Conservation (phyloP, 2,329 filamentous ascomycete genomes). For the Fusarium haematococcum region DNA sequence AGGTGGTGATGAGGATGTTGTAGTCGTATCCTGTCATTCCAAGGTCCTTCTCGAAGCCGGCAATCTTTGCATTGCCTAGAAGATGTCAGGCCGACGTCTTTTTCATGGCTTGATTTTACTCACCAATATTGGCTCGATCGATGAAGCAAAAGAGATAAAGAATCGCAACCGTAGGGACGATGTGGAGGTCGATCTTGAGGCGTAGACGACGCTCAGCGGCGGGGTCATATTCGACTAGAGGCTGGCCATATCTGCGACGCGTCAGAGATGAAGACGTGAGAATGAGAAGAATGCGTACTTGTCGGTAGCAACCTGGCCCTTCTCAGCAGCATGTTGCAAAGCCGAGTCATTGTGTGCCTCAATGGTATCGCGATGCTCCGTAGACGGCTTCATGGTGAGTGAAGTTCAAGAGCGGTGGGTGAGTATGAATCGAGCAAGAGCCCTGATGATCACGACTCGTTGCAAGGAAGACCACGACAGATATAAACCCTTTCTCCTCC, state of each 20-base stretch:
- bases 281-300: neutral
- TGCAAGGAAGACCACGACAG: neutral
- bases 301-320: conserved; percentile 1
- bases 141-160: conserved; percentile 76
- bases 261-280: neutral
- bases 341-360: neutral
- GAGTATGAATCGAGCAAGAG: neutral
- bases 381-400: neutral
- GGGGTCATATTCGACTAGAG: conserved; percentile 25
- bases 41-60: conserved; percentile 31
- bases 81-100: neutral
- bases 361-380: conserved; percentile 1
- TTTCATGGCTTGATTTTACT: neutral
- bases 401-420: neutral
- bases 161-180: conserved; percentile 69
- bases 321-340: conserved; percentile 5
- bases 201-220: conserved; percentile 51
- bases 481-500: neutral
- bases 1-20: conserved; percentile 70
- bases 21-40: conserved; percentile 65
- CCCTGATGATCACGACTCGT: neutral
- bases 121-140: conserved; percentile 58
- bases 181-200: conserved; percentile 68
- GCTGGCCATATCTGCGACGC: conserved; percentile 7
- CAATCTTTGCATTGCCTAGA: conserved; percentile 32